Percentiles rank a stretch among this genome's conserved stretches.
Conservation (phyloP, 805 yeast species). For the Metschnikowia matae region DNA sequence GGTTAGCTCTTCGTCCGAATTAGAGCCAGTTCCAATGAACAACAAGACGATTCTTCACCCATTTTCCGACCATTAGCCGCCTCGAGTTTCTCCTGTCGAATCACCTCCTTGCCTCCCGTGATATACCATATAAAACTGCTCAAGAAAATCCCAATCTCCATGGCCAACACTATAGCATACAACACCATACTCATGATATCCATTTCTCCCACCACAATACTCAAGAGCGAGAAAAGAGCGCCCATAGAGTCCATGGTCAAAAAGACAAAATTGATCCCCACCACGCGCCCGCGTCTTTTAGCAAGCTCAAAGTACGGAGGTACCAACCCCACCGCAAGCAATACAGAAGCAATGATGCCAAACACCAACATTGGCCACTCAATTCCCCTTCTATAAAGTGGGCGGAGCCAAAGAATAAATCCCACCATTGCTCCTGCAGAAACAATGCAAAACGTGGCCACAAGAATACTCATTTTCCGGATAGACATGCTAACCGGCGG, state of each 20-base stretch:
- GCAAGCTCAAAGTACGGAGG: constrained; percentile 88
- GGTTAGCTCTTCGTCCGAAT: neutral
- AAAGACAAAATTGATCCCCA: constrained; percentile 84
- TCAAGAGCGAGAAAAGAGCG: constrained; percentile 67
- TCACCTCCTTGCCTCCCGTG: constrained; percentile 27
- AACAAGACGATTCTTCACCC: neutral
- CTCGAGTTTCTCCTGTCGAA: constrained; percentile 23
- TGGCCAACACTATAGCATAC: constrained; percentile 64
- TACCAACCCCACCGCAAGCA: constrained; percentile 71
- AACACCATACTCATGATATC: constrained; percentile 79
- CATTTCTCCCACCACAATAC: constrained; percentile 51
- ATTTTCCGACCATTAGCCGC: neutral
- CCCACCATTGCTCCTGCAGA: constrained; percentile 59
- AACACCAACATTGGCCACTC: constrained; percentile 78
- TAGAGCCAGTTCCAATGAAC: neutral
- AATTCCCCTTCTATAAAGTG: constrained; percentile 45
- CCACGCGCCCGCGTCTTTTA: constrained; percentile 76
- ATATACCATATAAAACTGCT: constrained; percentile 69
- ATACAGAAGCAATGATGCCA: constrained; percentile 75
- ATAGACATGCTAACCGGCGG: constrained; percentile 55
- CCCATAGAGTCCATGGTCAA: constrained; percentile 74
- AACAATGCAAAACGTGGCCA: constrained; percentile 39
- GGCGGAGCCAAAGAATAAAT: constrained; percentile 65
- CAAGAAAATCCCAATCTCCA: constrained; percentile 73
- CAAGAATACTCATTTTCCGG: constrained; percentile 32